Conservation (phyloP, 116 monocot genomes). For the Trichopus zeylanicus region DNA sequence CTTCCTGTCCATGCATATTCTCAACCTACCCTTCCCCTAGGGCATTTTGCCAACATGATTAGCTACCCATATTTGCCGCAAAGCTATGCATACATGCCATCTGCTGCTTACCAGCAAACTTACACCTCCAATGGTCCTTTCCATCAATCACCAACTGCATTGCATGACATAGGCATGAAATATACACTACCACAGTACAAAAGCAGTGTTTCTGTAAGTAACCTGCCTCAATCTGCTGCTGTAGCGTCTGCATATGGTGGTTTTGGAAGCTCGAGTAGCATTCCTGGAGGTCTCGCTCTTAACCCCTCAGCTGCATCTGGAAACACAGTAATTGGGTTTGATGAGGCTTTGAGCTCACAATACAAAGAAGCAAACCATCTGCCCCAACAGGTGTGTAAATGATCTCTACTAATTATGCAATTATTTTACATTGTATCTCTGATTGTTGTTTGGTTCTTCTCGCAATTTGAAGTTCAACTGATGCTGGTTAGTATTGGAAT, state of each 20-base stretch:
- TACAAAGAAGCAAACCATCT: slow-evolving; percentile 68
- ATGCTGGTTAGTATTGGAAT: too few relatives aligned
- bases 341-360: slow-evolving; percentile 56
- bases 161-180: slow-evolving; percentile 41
- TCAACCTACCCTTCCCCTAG: slow-evolving; percentile 70
- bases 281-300: slow-evolving; percentile 50
- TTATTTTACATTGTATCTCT: neutral
- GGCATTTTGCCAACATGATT: slow-evolving; percentile 80
- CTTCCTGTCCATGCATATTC: slow-evolving; percentile 64
- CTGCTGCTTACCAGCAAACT: slow-evolving; percentile 76
- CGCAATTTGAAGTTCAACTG: too few relatives aligned
- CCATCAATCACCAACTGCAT: slow-evolving; percentile 64
- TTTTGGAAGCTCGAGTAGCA: slow-evolving; percentile 54
- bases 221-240: slow-evolving; percentile 58
- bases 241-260: slow-evolving; percentile 62
- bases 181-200: slow-evolving; percentile 90
- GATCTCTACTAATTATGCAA: neutral
- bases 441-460: slow-evolving; percentile 3
- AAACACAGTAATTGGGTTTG: slow-evolving; percentile 47
- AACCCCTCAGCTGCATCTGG: slow-evolving; percentile 43
- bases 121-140: slow-evolving; percentile 56
- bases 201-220: slow-evolving; percentile 40
- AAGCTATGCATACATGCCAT: slow-evolving; percentile 69
- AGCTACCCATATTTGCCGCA: slow-evolving; percentile 73
- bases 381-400: slow-evolving; percentile 20